Conservation (phyloP, 148 eudicot genomes). For the Silene conica region DNA sequence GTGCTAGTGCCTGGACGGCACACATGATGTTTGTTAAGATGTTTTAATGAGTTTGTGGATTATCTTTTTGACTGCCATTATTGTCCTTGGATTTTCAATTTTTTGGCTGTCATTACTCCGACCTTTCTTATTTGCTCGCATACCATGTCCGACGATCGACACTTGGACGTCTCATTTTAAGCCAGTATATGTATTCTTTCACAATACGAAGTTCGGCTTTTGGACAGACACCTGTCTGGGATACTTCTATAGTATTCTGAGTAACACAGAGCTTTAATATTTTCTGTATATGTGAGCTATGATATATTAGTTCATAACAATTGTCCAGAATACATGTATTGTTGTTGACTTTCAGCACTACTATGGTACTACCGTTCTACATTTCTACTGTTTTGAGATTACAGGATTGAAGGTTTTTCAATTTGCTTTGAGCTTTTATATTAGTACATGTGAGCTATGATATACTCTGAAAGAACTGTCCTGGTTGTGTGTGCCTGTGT, state of each 20-base stretch:
- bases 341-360: not conserved
- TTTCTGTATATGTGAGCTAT: not conserved
- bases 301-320: not conserved
- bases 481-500: not conserved
- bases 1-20: not conserved
- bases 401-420: not conserved
- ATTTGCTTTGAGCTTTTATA: too few relatives aligned
- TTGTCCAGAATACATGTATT: not conserved
- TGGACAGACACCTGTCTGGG: too few relatives aligned
- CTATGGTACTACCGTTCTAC: too few relatives aligned
- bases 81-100: not conserved
- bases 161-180: too few relatives aligned
- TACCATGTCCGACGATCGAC: not conserved
- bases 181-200: too few relatives aligned
- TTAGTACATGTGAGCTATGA: not conserved
- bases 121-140: not conserved
- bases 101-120: too few relatives aligned
- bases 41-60: not conserved
- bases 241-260: too few relatives aligned
- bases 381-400: not conserved
- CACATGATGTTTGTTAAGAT: not conserved
- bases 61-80: not conserved
- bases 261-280: not conserved
- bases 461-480: not conserved
- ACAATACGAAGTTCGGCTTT: too few relatives aligned